Evolutionary conservation across 2,329 filamentous ascomycete genomes (phyloP).

Genomic region (Pezicula radicicola): DNA sequence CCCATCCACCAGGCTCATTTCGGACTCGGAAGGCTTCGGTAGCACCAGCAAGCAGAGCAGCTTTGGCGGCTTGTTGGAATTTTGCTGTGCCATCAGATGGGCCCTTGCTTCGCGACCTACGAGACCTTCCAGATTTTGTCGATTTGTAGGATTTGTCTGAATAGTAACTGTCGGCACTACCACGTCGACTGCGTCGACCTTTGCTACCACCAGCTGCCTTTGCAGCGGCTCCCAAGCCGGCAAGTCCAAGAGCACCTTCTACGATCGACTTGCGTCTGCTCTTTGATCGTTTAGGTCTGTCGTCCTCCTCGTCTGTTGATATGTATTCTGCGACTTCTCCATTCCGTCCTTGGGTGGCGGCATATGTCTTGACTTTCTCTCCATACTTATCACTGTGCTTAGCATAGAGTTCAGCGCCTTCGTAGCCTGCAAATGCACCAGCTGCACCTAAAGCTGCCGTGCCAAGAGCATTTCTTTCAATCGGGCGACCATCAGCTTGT

Average conservation of each 20-base stretch:
- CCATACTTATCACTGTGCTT: constrained; percentile 39
- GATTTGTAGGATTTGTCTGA: constrained; percentile 48
- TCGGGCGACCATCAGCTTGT: constrained; percentile 44
- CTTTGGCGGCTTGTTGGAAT: constrained; percentile 84
- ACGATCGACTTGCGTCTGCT: constrained; percentile 64
- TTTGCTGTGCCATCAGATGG: constrained; percentile 50
- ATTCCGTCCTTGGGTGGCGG: constrained; percentile 52
- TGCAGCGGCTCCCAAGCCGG: constrained; percentile 58
- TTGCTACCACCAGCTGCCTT: constrained; percentile 52
- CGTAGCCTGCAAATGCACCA: constrained; percentile 61
- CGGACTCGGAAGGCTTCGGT: constrained; percentile 89
- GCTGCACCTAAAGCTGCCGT: constrained; percentile 61
- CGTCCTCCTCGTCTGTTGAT: constrained; percentile 49
- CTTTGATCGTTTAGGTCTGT: constrained; percentile 39
- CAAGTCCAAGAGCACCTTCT: constrained; percentile 59
- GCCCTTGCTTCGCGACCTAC: constrained; percentile 46
- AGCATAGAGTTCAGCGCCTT: constrained; percentile 60
- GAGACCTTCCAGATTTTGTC: constrained; percentile 39
- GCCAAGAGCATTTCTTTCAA: constrained; percentile 55
- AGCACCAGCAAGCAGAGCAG: constrained; percentile 84
- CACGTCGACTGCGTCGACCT: constrained; percentile 35
- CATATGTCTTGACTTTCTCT: constrained; percentile 47
- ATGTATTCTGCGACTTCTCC: constrained; percentile 53
- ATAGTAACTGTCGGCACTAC: constrained; percentile 35
- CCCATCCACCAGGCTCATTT: constrained; percentile 86